These are phyloP conservation scores for Bipolaris sorokiniana DNA, from an alignment of 2,329 filamentous ascomycete genomes.

Conservation along the genomic window DNA sequence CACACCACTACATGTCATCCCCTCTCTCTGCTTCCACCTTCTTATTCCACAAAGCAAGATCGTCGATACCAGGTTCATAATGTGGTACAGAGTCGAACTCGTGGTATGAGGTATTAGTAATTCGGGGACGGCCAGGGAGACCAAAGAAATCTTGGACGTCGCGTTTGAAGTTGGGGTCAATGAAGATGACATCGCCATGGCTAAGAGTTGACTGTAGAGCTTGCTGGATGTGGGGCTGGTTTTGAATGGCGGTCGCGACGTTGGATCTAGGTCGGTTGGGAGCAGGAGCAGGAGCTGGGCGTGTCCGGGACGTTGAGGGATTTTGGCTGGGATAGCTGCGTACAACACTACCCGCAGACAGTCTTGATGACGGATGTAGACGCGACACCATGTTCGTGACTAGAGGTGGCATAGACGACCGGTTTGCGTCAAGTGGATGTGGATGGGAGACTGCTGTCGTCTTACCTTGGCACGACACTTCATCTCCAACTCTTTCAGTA, in stretches of 20 bases:
- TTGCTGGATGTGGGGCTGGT: conserved; percentile 14
- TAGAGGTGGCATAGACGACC: background rate
- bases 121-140: background rate
- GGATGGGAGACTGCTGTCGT: conserved; percentile 21
- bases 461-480: conserved; percentile 69
- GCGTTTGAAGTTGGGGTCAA: conserved; percentile 9
- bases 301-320: background rate
- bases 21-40: too few relatives aligned
- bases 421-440: conserved; percentile 68
- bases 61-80: background rate
- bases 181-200: conserved; percentile 71
- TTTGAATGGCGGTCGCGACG: background rate
- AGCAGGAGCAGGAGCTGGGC: background rate
- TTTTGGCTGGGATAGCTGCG: background rate
- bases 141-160: conserved; percentile 18
- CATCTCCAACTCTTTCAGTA: conserved; percentile 59
- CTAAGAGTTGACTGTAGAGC: conserved; percentile 53
- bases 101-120: background rate
- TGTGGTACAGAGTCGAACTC: background rate
- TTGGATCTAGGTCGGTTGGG: background rate
- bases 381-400: background rate
- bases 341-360: background rate
- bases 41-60: background rate
- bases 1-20: too few relatives aligned
- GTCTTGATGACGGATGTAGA: background rate